A percentile compares a stretch with the other conserved stretches of the same genome.
Evolutionary conservation across 1,284 basidiomycete species (phyloP).

Genomic region (Hortiboletus rubellus): DNA sequence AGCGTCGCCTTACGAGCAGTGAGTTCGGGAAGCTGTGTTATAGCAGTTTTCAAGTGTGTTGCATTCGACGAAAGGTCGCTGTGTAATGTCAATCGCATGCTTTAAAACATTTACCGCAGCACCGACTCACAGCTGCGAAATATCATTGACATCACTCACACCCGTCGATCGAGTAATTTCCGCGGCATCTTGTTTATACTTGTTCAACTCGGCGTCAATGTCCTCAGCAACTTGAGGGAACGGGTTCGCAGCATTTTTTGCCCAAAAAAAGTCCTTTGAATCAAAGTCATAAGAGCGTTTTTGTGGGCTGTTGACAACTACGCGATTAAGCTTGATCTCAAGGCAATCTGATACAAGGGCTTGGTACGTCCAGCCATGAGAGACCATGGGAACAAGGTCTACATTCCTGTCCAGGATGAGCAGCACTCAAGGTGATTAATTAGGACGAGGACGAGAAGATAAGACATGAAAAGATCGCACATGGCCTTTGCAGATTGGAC

Average conservation of each 20-base stretch:
- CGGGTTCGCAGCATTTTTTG: constrained; percentile 92
- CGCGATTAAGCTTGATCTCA: constrained; percentile 95
- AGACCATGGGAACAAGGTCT: constrained; percentile 92
- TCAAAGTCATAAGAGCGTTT: constrained; percentile 96
- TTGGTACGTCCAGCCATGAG: constrained; percentile 99
- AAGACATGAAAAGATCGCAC: constrained; percentile 47
- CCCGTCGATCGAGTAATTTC: constrained; percentile 97
- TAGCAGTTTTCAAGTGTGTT: constrained; percentile 93
- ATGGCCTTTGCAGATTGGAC: constrained; percentile 78
- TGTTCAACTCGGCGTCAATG: constrained; percentile 90
- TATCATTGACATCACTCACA: constrained; percentile 94
- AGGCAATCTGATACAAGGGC: constrained; percentile 97
- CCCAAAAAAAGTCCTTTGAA: constrained; percentile 99
- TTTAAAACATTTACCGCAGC: neutral
- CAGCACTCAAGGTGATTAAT: constrained; percentile 59
- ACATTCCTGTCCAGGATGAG: constrained; percentile 95
- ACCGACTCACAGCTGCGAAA: constrained; percentile 79
- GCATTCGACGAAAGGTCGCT: constrained; percentile 94
- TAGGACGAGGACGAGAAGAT: constrained; percentile 7
- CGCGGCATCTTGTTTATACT: constrained; percentile 96
- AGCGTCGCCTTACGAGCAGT: constrained; percentile 95
- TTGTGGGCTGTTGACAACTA: constrained; percentile 73
- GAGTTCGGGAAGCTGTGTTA: constrained; percentile 96
- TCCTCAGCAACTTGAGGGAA: constrained; percentile 99
- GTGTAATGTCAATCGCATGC: constrained; percentile 13